Base-by-base conservation (phyloP, 1,139 yeast genomes). In the Candida sojae region DNA sequence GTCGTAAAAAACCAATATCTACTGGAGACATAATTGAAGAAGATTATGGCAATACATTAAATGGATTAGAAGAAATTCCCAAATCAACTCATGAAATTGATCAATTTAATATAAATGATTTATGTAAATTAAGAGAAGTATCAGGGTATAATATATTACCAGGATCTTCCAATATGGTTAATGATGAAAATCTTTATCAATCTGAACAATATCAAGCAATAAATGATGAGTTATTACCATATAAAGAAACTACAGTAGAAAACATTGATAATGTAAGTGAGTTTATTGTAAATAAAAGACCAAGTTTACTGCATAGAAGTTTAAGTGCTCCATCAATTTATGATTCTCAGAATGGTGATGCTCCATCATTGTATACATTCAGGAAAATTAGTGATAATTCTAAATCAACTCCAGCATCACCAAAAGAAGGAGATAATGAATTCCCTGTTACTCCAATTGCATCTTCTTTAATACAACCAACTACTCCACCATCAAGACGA, bases 241-340 rank as follows among this genome's bases (percentile, higher is more conserved):
- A 66, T 2, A 36, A 55, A 2, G 64, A 60, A 28, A 43, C 39
- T 23, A 46, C 62, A 33, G 51, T 51, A 25, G 69, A 66, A 37
- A 53, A 67, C 42, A 59, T 68, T 31, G 75, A 70, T 50, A 55
- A 60, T 46, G 50, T 70, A 25, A 66, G 71, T 52, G 73, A 69
- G 43, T 33, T 62, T 26, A 35, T 47, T 11, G 17, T 39, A 4
- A 10, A 38, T n/a, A 37, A 44, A 35, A 32, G 51, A 17, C 46
- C 48, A 21, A 45, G 58, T 9, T 51, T 56, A n/a, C 66, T 65
- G 66, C 59, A 57, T 49, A 47, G 73, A 31, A 67, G 76, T 1
- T 56, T 58, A 34, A 70, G 77, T 58, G 78, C 77, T 1, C 79
- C 79, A 5, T 73, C 78, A 3, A 59, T 73, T 35, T 73, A 73